Percentiles rank a stretch among this genome's conserved stretches.
phyloP scores from a whole-genome alignment of 225 moss, liverwort and hornwort species.

The Physcomitrellopsis africana region DNA sequence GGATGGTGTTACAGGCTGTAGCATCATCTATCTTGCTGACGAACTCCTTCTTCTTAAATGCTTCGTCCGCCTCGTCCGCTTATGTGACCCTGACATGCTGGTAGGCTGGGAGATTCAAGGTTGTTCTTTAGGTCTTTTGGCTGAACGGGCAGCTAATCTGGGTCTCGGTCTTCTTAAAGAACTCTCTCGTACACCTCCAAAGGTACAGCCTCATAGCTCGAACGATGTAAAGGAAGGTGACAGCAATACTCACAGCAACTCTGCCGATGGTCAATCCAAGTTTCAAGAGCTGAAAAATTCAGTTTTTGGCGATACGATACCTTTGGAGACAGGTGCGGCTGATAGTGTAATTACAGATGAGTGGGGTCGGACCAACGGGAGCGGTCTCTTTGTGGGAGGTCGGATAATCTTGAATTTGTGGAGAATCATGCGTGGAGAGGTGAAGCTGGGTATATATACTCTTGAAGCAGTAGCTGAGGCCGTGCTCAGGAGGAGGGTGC shows the following conservation, averaged over 20 bases:
- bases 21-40: constrained; percentile 75
- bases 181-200: constrained; percentile 84
- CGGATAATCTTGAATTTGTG: constrained; percentile 87
- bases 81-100: constrained; percentile 92
- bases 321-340: constrained; percentile 60
- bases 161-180: constrained; percentile 85
- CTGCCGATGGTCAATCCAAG: constrained; percentile 29
- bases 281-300: constrained; percentile 66
- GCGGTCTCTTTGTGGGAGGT: constrained; percentile 90
- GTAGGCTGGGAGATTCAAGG: constrained; percentile 99
- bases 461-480: constrained; percentile 96
- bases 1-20: constrained; percentile 75
- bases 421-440: constrained; percentile 99
- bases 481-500: constrained; percentile 85
- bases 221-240: constrained; percentile 33
- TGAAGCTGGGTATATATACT: constrained; percentile 89
- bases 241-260: constrained; percentile 19
- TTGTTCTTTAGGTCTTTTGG: constrained; percentile 84
- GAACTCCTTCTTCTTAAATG: constrained; percentile 78
- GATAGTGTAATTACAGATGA: constrained; percentile 92
- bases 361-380: constrained; percentile 97
- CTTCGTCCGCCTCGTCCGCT: constrained; percentile 77
- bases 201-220: constrained; percentile 22
- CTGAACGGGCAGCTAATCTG: constrained; percentile 90
- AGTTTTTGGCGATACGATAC: constrained; percentile 62